These are phyloP conservation scores for Fistulifera solaris DNA, from an alignment of 108 stramenopile genomes.

Conservation along the genomic window DNA sequence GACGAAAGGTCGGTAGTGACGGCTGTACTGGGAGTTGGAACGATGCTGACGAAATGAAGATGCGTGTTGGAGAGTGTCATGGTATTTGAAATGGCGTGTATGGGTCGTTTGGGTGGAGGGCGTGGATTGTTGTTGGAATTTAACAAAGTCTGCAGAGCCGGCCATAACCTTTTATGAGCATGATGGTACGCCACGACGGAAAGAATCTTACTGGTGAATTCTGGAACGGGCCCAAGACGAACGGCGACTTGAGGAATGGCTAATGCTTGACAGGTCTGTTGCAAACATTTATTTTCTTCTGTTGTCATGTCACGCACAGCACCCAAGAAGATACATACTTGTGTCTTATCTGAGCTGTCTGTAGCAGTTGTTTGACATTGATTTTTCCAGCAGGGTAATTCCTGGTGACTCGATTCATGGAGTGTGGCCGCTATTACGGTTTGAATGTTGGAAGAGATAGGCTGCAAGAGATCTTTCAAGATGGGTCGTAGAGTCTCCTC, in stretches of 20 bases:
- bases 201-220: slow-evolving; percentile 71
- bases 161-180: slow-evolving; percentile 17
- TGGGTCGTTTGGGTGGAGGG: too few species aligned
- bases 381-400: slow-evolving; percentile 50
- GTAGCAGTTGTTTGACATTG: background rate
- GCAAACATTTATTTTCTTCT: slow-evolving; percentile 36
- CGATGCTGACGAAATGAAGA: slow-evolving; percentile 36
- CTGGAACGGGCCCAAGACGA: slow-evolving; percentile 59
- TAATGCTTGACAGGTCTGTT: slow-evolving; percentile 22
- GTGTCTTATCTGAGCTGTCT: background rate
- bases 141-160: slow-evolving; percentile 26
- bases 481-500: slow-evolving; percentile 13
- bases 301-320: slow-evolving; percentile 67
- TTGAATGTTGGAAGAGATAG: slow-evolving; percentile 3
- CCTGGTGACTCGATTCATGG: slow-evolving; percentile 56
- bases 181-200: slow-evolving; percentile 56
- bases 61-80: slow-evolving; percentile 8
- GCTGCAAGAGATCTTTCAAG: slow-evolving; percentile 13
- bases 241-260: slow-evolving; percentile 38
- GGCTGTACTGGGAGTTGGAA: slow-evolving; percentile 27
- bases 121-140: too few species aligned
- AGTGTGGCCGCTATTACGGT: slow-evolving; percentile 40
- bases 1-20: slow-evolving; percentile 26
- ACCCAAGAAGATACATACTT: slow-evolving; percentile 51
- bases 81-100: too few species aligned